Evolutionary conservation across 768 basidiomycete genomes (phyloP).

Genomic region (Tylopilus plumbeoviolaceoides): DNA sequence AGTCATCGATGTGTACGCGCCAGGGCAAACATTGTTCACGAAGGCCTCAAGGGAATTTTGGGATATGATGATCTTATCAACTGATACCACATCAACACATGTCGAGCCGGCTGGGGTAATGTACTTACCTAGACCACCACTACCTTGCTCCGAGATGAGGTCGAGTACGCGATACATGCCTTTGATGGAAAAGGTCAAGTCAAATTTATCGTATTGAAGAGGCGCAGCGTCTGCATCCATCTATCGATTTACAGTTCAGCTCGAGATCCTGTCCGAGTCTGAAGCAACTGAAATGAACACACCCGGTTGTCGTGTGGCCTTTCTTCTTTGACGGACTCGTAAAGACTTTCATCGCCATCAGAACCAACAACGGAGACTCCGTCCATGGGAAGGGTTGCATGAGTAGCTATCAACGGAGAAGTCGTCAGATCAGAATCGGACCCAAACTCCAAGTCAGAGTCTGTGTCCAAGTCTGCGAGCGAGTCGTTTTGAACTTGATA

Average conservation of each 20-base stretch:
- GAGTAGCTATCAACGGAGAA: neutral
- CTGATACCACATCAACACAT: slow-evolving; percentile 27
- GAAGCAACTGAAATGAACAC: neutral
- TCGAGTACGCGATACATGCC: slow-evolving; percentile 53
- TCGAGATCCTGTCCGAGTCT: neutral
- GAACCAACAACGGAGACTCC: neutral
- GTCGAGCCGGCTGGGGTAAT: neutral
- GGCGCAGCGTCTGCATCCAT: slow-evolving; percentile 14
- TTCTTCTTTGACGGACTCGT: slow-evolving; percentile 10
- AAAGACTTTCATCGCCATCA: slow-evolving; percentile 14
- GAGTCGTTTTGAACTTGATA: neutral
- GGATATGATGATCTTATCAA: slow-evolving; percentile 60
- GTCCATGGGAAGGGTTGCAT: neutral
- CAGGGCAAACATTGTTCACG: slow-evolving; percentile 45
- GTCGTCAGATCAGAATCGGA: slow-evolving; percentile 2
- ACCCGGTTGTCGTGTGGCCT: slow-evolving; percentile 15
- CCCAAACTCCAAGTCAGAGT: neutral
- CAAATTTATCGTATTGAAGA: slow-evolving; percentile 10
- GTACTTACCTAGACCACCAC: slow-evolving; percentile 46
- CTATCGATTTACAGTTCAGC: slow-evolving; percentile 6
- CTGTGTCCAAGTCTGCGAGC: slow-evolving; percentile 6
- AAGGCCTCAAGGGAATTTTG: slow-evolving; percentile 47
- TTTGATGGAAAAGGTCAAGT: slow-evolving; percentile 31
- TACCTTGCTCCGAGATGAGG: slow-evolving; percentile 47
- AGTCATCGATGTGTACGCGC: slow-evolving; percentile 50